Base-by-base conservation (phyloP, 768 basidiomycete genomes). In the Suillus spraguei region DNA sequence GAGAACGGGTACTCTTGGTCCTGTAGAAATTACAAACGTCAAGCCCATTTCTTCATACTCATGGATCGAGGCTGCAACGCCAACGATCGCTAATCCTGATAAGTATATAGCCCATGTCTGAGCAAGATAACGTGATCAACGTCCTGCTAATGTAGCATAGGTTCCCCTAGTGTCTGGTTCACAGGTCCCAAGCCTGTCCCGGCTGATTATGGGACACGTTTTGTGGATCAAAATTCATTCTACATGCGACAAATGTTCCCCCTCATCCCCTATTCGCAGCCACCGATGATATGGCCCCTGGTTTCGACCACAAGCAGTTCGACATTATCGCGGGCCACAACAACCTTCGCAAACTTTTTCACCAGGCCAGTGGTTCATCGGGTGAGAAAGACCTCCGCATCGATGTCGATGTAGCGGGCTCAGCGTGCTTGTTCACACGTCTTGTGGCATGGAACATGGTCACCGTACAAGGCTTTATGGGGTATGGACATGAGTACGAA, bases 401-500 rank as follows among this genome's bases (percentile, higher is more conserved):
- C 65, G 89, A 94, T 62, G 64, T 86, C 4, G 85, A 92, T 70
- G 77, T 90, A 20, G 82, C 79, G 0, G 89, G 90, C 1, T 68
- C 68, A 20, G 91, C 91, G 0, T 76, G 90, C 17, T 68, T 93
- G 33, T 75, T 92, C 67, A 86, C 84, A 61, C 77, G 91, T 1
- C 78, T 60, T 24, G 89, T 88, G 83, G 82, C 82, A 36, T 6
- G 39, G 38, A 67, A 14, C 11, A 4, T 60, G 0, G 22, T 42
- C 13, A 28, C 66, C 17, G 61, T 59, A 0, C 67, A 61, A 8
- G 66, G 81, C 16, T 72, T 70, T 16, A 79, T 78, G 22, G 76
- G 74, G 0, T 92, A 78, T 71, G 89, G 89, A 0, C 76, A 83
- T 55, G 86, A 83, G 63, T 94, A 90, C 67, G 85, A 90, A 68